Conservation (phyloP, 2,329 filamentous ascomycete species). For the Neodidymelliopsis sp. region DNA sequence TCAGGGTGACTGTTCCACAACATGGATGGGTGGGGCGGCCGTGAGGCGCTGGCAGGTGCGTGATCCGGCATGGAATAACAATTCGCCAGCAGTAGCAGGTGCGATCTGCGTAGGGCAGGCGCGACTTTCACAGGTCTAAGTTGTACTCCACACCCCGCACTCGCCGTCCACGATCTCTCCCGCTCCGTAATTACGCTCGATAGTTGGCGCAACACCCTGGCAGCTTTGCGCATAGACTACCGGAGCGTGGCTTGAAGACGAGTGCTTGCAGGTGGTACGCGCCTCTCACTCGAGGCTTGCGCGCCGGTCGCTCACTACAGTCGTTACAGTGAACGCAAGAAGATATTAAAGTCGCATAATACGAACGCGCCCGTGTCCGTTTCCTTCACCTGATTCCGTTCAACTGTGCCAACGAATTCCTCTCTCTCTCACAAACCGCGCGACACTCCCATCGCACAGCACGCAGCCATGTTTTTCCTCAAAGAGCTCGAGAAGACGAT, state of each 20-base stretch:
- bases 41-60: constrained; percentile 29
- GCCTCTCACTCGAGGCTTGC: constrained; percentile 36
- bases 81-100: not conserved
- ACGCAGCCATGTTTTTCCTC: constrained; percentile 88
- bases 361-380: constrained; percentile 21
- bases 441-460: constrained; percentile 16
- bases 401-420: constrained; percentile 26
- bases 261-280: constrained; percentile 40
- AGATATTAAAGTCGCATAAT: constrained; percentile 38
- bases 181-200: constrained; percentile 18
- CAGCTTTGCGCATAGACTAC: constrained; percentile 38
- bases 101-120: constrained; percentile 8
- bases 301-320: constrained; percentile 28
- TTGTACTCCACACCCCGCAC: constrained; percentile 20
- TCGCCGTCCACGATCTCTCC: constrained; percentile 20
- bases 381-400: constrained; percentile 15
- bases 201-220: constrained; percentile 26
- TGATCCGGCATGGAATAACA: constrained; percentile 5
- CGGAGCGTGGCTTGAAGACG: constrained; percentile 25
- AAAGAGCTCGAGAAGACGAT: constrained; percentile 96
- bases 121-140: constrained; percentile 13
- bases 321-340: constrained; percentile 30
- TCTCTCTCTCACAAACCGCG: constrained; percentile 13
- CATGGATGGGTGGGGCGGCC: constrained; percentile 32
- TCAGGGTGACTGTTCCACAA: constrained; percentile 36